These are phyloP conservation scores for Linum lewisii DNA, from an alignment of 345 rosid species.

Conservation along the genomic window DNA sequence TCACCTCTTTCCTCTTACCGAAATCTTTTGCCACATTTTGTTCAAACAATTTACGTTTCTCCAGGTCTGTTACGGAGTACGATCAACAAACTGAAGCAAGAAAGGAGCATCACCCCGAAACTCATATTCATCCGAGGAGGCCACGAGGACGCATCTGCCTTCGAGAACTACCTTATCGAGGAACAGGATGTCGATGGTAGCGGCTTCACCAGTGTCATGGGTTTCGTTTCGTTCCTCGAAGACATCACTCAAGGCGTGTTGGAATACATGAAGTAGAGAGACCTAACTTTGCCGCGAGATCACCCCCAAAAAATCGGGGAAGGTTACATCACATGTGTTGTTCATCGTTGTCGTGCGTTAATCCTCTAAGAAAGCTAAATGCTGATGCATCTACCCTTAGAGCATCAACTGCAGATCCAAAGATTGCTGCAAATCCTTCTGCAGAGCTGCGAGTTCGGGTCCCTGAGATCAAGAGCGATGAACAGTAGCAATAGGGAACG, in stretches of 20 bases:
- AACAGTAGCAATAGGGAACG: too few relatives aligned
- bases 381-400: neutral
- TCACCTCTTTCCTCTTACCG: neutral
- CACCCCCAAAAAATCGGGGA: slow-evolving; percentile 15
- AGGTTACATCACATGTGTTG: too few relatives aligned
- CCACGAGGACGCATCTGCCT: slow-evolving; percentile 67
- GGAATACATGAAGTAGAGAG: slow-evolving; percentile 67
- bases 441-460: neutral
- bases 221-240: slow-evolving; percentile 90
- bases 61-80: slow-evolving; percentile 66
- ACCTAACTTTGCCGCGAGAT: neutral
- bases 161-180: slow-evolving; percentile 88
- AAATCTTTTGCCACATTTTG: slow-evolving; percentile 2
- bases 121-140: slow-evolving; percentile 77
- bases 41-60: slow-evolving; percentile 2
- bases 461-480: neutral
- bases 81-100: slow-evolving; percentile 85
- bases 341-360: too few relatives aligned
- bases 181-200: slow-evolving; percentile 93
- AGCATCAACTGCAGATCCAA: neutral
- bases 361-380: too few relatives aligned
- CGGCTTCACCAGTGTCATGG: slow-evolving; percentile 76
- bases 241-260: slow-evolving; percentile 64
- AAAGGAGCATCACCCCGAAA: slow-evolving; percentile 74
- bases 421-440: too few relatives aligned